Evolutionary conservation across 2,329 filamentous ascomycete species (phyloP).

Genomic region (Rhynchosporium agropyri): DNA sequence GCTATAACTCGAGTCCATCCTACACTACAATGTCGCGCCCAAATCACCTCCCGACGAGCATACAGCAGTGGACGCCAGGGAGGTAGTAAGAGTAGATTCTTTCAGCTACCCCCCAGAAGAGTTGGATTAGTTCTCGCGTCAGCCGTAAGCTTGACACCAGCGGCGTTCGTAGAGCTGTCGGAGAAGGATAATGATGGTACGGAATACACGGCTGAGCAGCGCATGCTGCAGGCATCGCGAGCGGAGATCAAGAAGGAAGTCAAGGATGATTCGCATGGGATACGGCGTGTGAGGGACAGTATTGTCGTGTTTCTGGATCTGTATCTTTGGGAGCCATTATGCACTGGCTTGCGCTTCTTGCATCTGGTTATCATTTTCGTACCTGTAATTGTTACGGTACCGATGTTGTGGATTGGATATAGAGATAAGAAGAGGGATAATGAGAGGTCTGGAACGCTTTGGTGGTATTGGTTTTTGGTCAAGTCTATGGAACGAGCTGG

Average conservation of each 20-base stretch:
- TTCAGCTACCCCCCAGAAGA: conserved; percentile 26
- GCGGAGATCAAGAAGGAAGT: conserved; percentile 75
- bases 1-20: conserved; percentile 41
- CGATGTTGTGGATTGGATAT: conserved; percentile 76
- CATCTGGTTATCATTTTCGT: conserved; percentile 88
- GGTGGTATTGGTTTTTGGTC: conserved; percentile 94
- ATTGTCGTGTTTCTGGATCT: conserved; percentile 69
- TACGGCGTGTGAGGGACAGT: conserved; percentile 59
- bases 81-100: conserved; percentile 21
- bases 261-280: conserved; percentile 60
- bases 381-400: conserved; percentile 80
- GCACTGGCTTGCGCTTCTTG: conserved; percentile 83
- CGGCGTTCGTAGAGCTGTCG: conserved; percentile 60
- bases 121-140: conserved; percentile 34
- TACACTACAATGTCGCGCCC: conserved; percentile 24
- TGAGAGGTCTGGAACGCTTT: conserved; percentile 79
- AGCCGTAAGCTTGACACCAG: conserved; percentile 51
- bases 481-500: conserved; percentile 89
- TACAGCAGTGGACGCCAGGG: conserved; percentile 22
- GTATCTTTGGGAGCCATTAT: conserved; percentile 82
- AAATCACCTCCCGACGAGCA: conserved; percentile 26
- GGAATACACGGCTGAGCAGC: conserved; percentile 73
- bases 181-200: conserved; percentile 57
- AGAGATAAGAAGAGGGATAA: conserved; percentile 66
- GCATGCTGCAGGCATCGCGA: conserved; percentile 83